These are phyloP conservation scores for Fomitopsis pulvina DNA, from an alignment of 768 basidiomycete genomes.

Conservation along the genomic window DNA sequence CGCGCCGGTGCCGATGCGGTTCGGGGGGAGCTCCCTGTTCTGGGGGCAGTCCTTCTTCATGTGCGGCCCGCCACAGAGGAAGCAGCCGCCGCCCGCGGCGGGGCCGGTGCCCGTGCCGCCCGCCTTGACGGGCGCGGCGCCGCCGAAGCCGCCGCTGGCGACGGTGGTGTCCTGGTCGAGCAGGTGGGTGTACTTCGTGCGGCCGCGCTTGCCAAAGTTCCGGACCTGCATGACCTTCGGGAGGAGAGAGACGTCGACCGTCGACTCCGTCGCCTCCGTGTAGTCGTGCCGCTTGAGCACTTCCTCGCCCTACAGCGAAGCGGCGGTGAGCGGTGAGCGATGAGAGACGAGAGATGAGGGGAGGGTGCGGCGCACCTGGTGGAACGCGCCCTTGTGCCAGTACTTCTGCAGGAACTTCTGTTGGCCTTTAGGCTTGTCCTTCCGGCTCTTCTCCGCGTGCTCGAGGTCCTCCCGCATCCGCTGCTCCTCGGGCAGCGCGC, in stretches of 20 bases:
- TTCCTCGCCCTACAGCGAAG: conserved; percentile 70
- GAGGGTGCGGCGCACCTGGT: conserved; percentile 57
- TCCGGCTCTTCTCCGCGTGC: conserved; percentile 71
- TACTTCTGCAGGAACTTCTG: conserved; percentile 97
- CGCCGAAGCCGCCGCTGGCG: conserved; percentile 59
- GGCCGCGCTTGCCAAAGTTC: conserved; percentile 88
- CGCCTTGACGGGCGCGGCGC: conserved; percentile 42
- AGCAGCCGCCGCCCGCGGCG: conserved; percentile 65
- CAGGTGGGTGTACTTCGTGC: conserved; percentile 95
- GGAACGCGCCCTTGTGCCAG: conserved; percentile 99
- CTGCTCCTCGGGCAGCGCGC: conserved; percentile 91
- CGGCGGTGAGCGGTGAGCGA: too few relatives aligned
- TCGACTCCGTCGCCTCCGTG: conserved; percentile 85
- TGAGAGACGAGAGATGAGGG: neutral
- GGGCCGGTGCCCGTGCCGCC: conserved; percentile 36
- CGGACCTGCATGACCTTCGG: conserved; percentile 97
- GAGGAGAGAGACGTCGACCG: conserved; percentile 79
- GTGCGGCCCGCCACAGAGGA: conserved; percentile 91
- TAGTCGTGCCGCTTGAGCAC: conserved; percentile 79
- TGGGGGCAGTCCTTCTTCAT: conserved; percentile 61
- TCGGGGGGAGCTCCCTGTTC: conserved; percentile 21
- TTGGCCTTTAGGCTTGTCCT: conserved; percentile 85
- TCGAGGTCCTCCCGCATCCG: conserved; percentile 89
- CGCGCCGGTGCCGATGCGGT: conserved; percentile 25
- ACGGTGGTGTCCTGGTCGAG: conserved; percentile 89